Evolutionary conservation across 176 grass and related monocot genomes (phyloP).

Genomic region (Oryza glaberrima): DNA sequence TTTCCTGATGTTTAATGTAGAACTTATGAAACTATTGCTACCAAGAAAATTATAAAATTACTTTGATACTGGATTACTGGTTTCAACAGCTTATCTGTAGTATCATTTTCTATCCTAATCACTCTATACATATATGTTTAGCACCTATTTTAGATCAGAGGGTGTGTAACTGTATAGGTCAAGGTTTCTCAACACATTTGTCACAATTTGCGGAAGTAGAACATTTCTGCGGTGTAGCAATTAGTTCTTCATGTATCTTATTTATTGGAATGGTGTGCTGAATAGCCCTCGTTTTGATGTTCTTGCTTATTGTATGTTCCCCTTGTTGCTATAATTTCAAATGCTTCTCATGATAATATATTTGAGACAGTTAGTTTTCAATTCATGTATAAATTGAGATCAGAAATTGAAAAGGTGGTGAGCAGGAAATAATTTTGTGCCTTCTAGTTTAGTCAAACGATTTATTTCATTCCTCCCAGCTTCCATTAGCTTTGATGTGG

Average conservation of each 20-base stretch:
- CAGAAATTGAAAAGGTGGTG: background rate
- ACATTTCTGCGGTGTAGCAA: background rate
- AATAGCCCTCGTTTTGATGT: conserved; percentile 5
- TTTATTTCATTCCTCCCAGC: background rate
- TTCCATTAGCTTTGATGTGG: conserved; percentile 2
- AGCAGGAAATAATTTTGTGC: background rate
- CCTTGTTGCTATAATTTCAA: conserved; percentile 7
- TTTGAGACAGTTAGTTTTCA: background rate
- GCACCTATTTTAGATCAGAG: background rate
- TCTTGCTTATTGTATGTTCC: background rate
- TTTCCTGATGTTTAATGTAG: conserved; percentile 1
- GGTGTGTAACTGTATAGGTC: background rate
- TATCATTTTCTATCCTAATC: conserved; percentile 8
- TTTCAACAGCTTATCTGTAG: conserved; percentile 2
- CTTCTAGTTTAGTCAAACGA: background rate
- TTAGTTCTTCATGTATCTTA: background rate
- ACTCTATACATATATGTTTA: background rate
- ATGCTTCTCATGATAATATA: background rate
- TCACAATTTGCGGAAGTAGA: background rate
- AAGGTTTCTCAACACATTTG: background rate
- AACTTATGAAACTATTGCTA: background rate
- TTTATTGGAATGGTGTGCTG: background rate
- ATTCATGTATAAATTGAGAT: background rate
- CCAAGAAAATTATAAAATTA: background rate
- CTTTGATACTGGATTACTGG: background rate